phyloP scores from a whole-genome alignment of 345 rosid species.

The Jatropha curcas region DNA sequence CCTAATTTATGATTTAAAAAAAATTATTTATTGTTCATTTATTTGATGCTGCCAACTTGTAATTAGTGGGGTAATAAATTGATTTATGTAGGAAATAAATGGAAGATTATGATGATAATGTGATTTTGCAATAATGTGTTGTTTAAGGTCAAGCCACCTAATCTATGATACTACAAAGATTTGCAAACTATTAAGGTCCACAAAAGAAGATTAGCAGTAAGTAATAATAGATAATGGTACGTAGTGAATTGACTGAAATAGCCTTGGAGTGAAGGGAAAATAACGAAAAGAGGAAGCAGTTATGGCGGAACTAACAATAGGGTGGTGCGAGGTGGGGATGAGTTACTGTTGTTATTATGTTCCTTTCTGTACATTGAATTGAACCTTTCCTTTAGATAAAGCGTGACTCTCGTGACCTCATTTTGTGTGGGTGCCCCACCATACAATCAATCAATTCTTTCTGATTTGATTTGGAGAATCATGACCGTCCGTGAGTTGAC shows the following conservation, averaged over 20 bases:
- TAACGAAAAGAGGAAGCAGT: background rate
- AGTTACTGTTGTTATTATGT: background rate
- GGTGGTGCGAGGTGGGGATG: background rate
- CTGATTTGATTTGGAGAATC: background rate
- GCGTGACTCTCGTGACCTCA: constrained; percentile 36
- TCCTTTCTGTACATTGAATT: constrained; percentile 12
- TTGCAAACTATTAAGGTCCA: background rate
- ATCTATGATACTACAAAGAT: background rate
- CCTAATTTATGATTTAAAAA: too few species aligned
- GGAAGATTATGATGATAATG: background rate
- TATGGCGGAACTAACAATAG: constrained; percentile 5
- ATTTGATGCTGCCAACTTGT: too few species aligned
- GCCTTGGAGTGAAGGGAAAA: background rate
- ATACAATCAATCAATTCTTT: background rate
- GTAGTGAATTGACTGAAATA: background rate
- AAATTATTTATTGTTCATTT: too few species aligned
- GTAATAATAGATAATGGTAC: too few species aligned
- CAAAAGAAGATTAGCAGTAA: too few species aligned
- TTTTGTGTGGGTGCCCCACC: background rate
- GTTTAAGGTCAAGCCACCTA: constrained; percentile 23
- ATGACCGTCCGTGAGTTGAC: background rate
- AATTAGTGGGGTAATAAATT: background rate
- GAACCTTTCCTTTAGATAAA: background rate
- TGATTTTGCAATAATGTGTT: constrained; percentile 11
- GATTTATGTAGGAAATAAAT: background rate